Conservation (phyloP, 106 monocot species). For the Dendrobium officinale region DNA sequence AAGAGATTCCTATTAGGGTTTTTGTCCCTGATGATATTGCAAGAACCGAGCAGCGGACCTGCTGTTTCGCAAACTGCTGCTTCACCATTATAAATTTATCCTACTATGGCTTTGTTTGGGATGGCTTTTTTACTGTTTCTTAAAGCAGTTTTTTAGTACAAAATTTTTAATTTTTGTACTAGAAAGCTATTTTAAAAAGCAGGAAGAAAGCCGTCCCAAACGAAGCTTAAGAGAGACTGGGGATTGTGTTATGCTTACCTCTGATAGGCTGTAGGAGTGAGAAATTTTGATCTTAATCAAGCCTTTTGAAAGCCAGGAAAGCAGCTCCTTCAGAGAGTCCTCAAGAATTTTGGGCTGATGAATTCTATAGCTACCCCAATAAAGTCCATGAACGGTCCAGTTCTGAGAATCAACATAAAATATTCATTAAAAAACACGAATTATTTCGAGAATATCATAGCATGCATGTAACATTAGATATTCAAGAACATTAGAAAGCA, state of each 20-base stretch:
- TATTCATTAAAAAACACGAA: not conserved
- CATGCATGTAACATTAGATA: not conserved
- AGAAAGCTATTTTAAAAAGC: too few species aligned
- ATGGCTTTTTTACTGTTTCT: too few species aligned
- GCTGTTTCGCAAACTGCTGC: too few species aligned
- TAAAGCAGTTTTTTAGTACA: too few species aligned
- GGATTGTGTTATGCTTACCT: slow-evolving; percentile 32
- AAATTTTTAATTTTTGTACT: too few species aligned
- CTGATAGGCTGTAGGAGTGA: slow-evolving; percentile 57
- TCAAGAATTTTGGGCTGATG: slow-evolving; percentile 64
- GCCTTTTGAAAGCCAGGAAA: slow-evolving; percentile 80
- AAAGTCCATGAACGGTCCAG: slow-evolving; percentile 94
- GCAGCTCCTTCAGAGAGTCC: slow-evolving; percentile 80
- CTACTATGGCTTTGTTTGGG: too few species aligned
- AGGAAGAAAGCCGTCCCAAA: too few species aligned
- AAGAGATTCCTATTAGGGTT: too few species aligned
- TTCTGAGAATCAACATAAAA: slow-evolving; percentile 32
- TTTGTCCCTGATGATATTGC: too few species aligned
- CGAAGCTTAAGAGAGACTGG: too few species aligned
- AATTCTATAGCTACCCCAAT: slow-evolving; percentile 81
- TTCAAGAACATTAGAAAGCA: not conserved
- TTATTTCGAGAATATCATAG: not conserved
- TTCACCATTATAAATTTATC: too few species aligned
- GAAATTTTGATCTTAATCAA: slow-evolving; percentile 73
- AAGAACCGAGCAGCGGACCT: too few species aligned